Percentiles rank a stretch among this genome's conserved stretches.
Conservation (phyloP, 768 basidiomycete species). For the Podaxis sp. region DNA sequence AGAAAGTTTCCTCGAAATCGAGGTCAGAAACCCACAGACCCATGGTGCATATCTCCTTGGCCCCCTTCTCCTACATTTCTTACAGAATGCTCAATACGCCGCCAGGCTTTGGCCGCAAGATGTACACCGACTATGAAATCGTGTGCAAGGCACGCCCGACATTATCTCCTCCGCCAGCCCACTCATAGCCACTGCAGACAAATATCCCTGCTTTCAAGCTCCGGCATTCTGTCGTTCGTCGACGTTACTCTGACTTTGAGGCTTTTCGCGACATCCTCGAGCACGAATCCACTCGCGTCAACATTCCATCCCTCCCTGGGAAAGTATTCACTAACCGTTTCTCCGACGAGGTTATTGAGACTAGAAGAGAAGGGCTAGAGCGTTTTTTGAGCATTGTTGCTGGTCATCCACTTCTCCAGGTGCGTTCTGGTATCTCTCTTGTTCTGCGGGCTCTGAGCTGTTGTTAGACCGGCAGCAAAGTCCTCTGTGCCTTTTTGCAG, state of each 20-base stretch:
- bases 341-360: constrained; percentile 96
- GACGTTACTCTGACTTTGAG: constrained; percentile 92
- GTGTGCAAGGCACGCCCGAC: constrained; percentile 79
- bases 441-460: constrained; percentile 4
- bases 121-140: constrained; percentile 99
- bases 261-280: constrained; percentile 98
- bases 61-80: neutral
- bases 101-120: constrained; percentile 92
- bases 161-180: constrained; percentile 3
- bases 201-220: constrained; percentile 99
- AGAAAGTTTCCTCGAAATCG: constrained; percentile 96
- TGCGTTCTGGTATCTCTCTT: constrained; percentile 31
- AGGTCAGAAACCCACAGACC: constrained; percentile 95
- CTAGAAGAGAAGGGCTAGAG: constrained; percentile 88
- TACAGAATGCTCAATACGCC: neutral
- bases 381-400: constrained; percentile 95
- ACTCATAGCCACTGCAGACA: constrained; percentile 53
- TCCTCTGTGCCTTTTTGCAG: constrained; percentile 93
- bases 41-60: constrained; percentile 61
- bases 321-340: constrained; percentile 99
- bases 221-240: constrained; percentile 84
- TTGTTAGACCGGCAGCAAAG: constrained; percentile 88
- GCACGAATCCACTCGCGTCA: constrained; percentile 94
- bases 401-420: constrained; percentile 95
- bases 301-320: constrained; percentile 95